Evolutionary conservation across 2,329 filamentous ascomycete genomes (phyloP), one percentile per base, ranked within the genome.

Genomic region (Hypoxylon rubiginosum): DNA sequence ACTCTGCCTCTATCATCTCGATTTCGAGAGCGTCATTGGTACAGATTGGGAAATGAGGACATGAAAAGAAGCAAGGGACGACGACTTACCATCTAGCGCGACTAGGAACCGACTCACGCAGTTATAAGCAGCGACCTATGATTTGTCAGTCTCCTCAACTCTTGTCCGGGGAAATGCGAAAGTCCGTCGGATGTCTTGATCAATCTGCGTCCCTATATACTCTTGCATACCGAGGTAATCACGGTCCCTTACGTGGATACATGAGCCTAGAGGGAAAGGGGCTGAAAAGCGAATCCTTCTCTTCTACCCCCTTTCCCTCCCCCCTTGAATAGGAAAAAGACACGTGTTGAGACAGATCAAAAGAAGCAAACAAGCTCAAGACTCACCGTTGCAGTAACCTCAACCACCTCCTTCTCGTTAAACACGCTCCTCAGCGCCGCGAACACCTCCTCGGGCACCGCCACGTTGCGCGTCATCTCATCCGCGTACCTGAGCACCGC

Each of bases 31-130:
- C 7, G 11, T 30, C 50, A 5, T 28, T 28, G 28, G 30, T 9
- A 49, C 32, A 13, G 51, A 26, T 36, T 21, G 54, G 17, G 30
- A 17, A 19, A 13, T 6, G 26, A 10, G 13, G 36, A 9, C 32
- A 28, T 48, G n/a, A 17, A 10, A 15, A 43, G 50, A 58, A 45
- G 26, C 11, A 53, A 43, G 43, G 24, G 21, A 26, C 8, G 51
- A 17, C 6, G 21, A 81, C 86, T 79, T 80, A 90, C 88, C 92
- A 80, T 97, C 90, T 60, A 97, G 78, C 13, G 93, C 93, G 19
- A 97, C 92, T 71, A 97, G 78, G 72, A 97, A 94, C 30, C 93
- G 86, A 77, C 91, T 94, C 15, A 97, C 92, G 75, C 92, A 94
- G 77, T 97, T 97, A 77, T 97, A 97, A 58, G 88, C 89, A 11